These are phyloP conservation scores for Arabis hirsuta DNA, from an alignment of 345 rosid species.

Conservation along the genomic window DNA sequence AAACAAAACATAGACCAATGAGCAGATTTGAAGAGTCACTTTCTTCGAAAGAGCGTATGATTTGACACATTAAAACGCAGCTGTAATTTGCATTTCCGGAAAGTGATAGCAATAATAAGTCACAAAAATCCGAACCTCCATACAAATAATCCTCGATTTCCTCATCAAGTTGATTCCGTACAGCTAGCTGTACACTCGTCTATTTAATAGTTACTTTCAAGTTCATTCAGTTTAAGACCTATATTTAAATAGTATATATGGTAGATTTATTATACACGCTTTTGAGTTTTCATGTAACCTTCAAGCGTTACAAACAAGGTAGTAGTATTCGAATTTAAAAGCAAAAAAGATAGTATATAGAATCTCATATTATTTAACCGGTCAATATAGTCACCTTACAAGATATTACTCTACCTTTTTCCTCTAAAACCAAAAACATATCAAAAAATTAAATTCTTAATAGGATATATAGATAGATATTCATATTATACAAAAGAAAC, in stretches of 20 bases:
- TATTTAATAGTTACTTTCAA: background rate
- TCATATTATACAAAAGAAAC: conserved; percentile 22
- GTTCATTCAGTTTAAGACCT: background rate
- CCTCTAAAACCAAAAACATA: background rate
- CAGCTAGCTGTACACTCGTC: conserved; percentile 37
- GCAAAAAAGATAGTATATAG: background rate
- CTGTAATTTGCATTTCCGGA: conserved; percentile 35
- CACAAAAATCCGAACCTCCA: conserved; percentile 9
- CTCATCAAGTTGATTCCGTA: conserved; percentile 40
- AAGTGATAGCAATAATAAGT: conserved; percentile 24
- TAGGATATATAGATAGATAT: conserved; percentile 3
- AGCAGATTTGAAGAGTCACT: conserved; percentile 22
- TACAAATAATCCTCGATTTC: conserved; percentile 18
- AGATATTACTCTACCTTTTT: background rate
- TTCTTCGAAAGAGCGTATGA: conserved; percentile 34
- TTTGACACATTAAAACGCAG: conserved; percentile 39
- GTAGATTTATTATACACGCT: background rate
- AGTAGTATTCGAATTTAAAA: background rate
- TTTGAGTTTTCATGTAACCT: background rate
- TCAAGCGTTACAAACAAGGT: background rate
- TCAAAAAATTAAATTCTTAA: background rate
- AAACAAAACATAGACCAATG: conserved; percentile 29
- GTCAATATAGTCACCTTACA: background rate
- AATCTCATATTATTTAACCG: background rate
- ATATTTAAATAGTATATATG: background rate